Evolutionary conservation across 2,329 filamentous ascomycete genomes (phyloP), one percentile per base, ranked within the genome.

Genomic region (Xylaria sp.): DNA sequence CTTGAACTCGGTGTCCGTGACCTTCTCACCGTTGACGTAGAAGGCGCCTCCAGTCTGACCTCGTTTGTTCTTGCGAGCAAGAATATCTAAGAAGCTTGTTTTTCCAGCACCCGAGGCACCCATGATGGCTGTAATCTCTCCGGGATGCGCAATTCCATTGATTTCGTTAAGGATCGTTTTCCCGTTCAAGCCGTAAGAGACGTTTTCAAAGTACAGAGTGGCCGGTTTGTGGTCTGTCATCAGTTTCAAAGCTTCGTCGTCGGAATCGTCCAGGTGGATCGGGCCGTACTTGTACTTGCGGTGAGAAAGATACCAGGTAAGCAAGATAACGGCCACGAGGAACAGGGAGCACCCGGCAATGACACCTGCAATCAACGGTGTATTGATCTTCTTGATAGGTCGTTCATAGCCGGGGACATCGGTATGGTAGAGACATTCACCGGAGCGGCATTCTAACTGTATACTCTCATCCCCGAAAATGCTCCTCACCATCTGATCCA

Each of bases 111-210:
- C 94, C 0, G 94, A 99, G 7, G 94, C 93, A 52, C 94, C 94
- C 93, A 99, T 99, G 66, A 99, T 96, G 7, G 94, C 94, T 62
- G 93, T 91, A 7, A 97, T 85, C 71, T 99, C 92, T n/a, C 95
- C 95, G 2, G 93, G 92, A 63, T 89, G 89, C n/a, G 93, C 92
- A 39, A 91, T 86, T 43, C 94, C 94, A 61, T 88, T 87, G 29
- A 99, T 88, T 13, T 83, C 85, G 16, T 82, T 81, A 2, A 99
- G 78, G 43, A 99, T 97, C 48, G 89, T 82, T 73, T 91, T 97
- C 38, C 91, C 91, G 61, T 95, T 96, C 37, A 99, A 80, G 19
- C 82, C 80, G 69, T 99, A 99, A 0, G 87, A 85, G 2, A 99
- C 89, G 55, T 95, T 88, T 53, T 95, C 86, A 64, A 97, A 99